Percentiles rank a stretch among this genome's conserved stretches.
These are phyloP conservation scores for Amanita molliuscula DNA, from an alignment of 768 basidiomycete genomes.

Conservation along the genomic window DNA sequence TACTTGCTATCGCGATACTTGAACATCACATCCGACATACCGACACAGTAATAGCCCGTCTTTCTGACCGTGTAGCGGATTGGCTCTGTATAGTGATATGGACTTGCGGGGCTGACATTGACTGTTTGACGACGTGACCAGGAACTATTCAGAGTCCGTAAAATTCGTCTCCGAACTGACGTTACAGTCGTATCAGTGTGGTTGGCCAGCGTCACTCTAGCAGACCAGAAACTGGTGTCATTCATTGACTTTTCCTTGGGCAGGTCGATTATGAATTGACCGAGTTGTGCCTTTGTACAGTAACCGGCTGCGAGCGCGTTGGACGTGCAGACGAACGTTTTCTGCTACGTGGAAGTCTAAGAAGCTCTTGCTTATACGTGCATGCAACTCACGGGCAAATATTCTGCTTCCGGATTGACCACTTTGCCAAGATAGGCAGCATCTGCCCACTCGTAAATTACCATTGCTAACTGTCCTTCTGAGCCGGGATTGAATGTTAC, in stretches of 20 bases:
- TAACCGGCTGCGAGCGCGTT: slow-evolving; percentile 62
- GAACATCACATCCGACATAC: slow-evolving; percentile 32
- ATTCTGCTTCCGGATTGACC: slow-evolving; percentile 41
- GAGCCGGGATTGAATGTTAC: slow-evolving; percentile 74
- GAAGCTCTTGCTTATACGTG: not conserved
- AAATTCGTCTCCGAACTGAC: slow-evolving; percentile 35
- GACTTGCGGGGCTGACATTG: slow-evolving; percentile 36
- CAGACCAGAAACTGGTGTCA: slow-evolving; percentile 83
- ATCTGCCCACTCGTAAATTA: slow-evolving; percentile 95
- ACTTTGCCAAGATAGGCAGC: slow-evolving; percentile 71
- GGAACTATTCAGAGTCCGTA: not conserved
- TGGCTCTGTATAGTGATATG: slow-evolving; percentile 51
- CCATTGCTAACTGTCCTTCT: slow-evolving; percentile 84
- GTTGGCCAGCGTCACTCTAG: slow-evolving; percentile 54
- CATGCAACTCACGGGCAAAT: slow-evolving; percentile 49
- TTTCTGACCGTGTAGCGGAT: slow-evolving; percentile 77
- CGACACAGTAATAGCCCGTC: slow-evolving; percentile 95
- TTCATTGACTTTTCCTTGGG: slow-evolving; percentile 50
- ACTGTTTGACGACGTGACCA: slow-evolving; percentile 16
- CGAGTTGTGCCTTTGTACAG: slow-evolving; percentile 62
- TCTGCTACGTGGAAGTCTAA: slow-evolving; percentile 41
- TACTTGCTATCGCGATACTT: not conserved
- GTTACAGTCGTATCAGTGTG: slow-evolving; percentile 14
- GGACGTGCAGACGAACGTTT: slow-evolving; percentile 89
- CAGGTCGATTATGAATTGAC: slow-evolving; percentile 82